Evolutionary conservation across 257 asterid species (phyloP).

Genomic region (Rubia yunnanensis): DNA sequence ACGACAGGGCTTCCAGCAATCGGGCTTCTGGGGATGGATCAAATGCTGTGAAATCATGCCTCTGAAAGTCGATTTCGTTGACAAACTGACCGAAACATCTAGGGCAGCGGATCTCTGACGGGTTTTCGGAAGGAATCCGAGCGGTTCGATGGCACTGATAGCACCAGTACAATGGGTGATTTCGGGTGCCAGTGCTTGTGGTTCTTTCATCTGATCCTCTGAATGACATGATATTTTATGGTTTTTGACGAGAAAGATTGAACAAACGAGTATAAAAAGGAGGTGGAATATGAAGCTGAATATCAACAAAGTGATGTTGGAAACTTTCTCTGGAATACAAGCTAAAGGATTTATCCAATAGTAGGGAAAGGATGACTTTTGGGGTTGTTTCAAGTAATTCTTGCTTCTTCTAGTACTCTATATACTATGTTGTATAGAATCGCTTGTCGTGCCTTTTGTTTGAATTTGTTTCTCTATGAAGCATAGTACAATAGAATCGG

Average conservation of each 20-base stretch:
- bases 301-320: neutral
- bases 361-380: slow-evolving; percentile 8
- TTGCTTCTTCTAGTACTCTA: neutral
- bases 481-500: neutral
- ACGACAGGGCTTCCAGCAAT: slow-evolving; percentile 52
- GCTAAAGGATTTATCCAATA: neutral
- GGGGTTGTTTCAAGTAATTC: slow-evolving; percentile 1
- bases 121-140: slow-evolving; percentile 28
- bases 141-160: slow-evolving; percentile 72
- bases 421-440: neutral
- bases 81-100: slow-evolving; percentile 63
- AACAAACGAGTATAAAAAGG: neutral
- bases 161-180: slow-evolving; percentile 62
- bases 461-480: neutral
- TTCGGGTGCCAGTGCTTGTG: slow-evolving; percentile 18
- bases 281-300: neutral
- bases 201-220: neutral
- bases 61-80: slow-evolving; percentile 35
- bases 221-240: slow-evolving; percentile 1
- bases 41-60: slow-evolving; percentile 45
- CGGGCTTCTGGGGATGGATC: slow-evolving; percentile 83
- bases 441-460: neutral
- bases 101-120: slow-evolving; percentile 48
- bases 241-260: neutral
- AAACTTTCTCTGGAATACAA: neutral